Evolutionary conservation across 106 monocot species (phyloP), one percentile per base, ranked within the genome.

Genomic region (Allium fistulosum): DNA sequence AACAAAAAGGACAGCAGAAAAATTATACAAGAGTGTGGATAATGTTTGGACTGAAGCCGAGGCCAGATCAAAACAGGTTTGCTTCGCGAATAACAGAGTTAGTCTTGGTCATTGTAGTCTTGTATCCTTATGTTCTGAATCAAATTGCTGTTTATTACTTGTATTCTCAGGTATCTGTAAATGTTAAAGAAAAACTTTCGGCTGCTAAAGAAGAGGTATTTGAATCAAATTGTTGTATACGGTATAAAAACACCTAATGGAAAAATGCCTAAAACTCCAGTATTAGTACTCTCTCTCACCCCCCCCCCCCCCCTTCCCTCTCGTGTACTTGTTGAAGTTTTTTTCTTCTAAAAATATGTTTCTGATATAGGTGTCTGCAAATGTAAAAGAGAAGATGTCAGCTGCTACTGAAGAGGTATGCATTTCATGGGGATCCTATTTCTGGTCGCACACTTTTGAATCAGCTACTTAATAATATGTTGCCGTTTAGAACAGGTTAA

Each of bases 41-140:
- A 86, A 73, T 66, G 78, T 84, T 65, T 89, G 81, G 92, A 71
- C 74, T 50, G 96, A 92, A 74, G 96, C 92, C 72, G 96, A 96
- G 80, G 80, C 74, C 17, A 82, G 85, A 62, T 80, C 88, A 28
- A 96, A 89, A 76, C 91, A 89, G 92, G 96, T 96, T 69, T 56
- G 65, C 69, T 55, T 10, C 17, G 10, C 5, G 88, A 84, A 7
- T 61, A 8, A 61, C 26, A 81, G 88, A 81, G 70, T 49, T 26
- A 16, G 9, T 60, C 9, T 60, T 60, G 18, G 3, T 17, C 14
- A 4, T 37, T 37, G 9, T 18, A 15, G n/a, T 60, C 15, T 60
- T 22, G 2, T 15, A 22, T 3, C 45, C 16, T 1, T 57, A 51
- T 37, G 26, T 56, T 63, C 51, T 50, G 16, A 48, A 10, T 68